Base-by-base conservation (phyloP, 2,329 filamentous ascomycete genomes). In the Cytospora piceae region DNA sequence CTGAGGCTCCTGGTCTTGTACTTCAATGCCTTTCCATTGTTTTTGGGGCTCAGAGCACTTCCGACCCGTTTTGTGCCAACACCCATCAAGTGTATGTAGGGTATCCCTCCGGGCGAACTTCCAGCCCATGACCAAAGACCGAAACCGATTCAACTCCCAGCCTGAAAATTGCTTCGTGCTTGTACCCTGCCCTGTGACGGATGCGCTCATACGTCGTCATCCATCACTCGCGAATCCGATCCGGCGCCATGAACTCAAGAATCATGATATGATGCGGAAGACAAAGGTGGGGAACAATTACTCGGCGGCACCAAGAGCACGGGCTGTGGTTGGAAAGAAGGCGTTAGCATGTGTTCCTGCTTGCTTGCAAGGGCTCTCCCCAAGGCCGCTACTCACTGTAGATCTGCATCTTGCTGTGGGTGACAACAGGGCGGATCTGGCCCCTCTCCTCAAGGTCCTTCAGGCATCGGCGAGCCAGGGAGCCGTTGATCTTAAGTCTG, bases 401-500 rank as follows among this genome's bases (percentile, higher is more conserved):
- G 86, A 99, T 96, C 87, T 90, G 92, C 88, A 97, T 90, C 87
- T 94, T 95, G 86, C 90, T 94, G 89, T 99, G 96, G 74, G 88
- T 88, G 73, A 98, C 93, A 76, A 99, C 87, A 83, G 96, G 94
- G 90, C 95, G 97, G 87, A 99, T 99, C 83, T 93, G 88, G 76
- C 94, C 95, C 89, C 94, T 95, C 87, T 96, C 93, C 90, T 98
- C 94, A 76, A 98, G 87, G 79, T 98, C 94, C 79, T 85, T 85
- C 74, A 98, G 86, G 82, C 92, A 94, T 84, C 87, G 85, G 79
- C 95, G 90, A 74, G 95, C 95, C 78, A 99, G 86, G 76, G 93
- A 97, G 79, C 95, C 96, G 87, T 99, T 99, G 88, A 99, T 96
- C 93, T 99, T 99, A 83, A 99, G 89, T 83, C 95, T 90, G 85